Percentiles rank a stretch among this genome's conserved stretches.
phyloP scores from a whole-genome alignment of 169 alveolate genomes.

The Eimeria acervulina region DNA sequence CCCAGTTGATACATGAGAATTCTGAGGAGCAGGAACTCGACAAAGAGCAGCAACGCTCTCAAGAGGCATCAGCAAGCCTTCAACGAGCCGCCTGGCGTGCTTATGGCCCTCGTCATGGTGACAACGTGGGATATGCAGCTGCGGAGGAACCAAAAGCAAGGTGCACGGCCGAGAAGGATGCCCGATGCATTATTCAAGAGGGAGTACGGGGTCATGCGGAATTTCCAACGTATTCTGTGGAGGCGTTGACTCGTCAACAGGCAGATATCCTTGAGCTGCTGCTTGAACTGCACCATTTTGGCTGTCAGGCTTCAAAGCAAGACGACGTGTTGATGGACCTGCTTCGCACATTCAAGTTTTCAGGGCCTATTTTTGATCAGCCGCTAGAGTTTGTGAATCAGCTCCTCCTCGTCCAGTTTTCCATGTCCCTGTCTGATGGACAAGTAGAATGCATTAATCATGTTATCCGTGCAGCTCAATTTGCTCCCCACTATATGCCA shows the following conservation, averaged over 20 bases:
- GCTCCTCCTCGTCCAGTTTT: not conserved
- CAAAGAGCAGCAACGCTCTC: not conserved
- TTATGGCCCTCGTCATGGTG: not conserved
- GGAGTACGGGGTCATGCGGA: not conserved
- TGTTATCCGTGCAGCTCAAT: not conserved
- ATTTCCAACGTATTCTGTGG: not conserved
- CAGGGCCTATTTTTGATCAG: not conserved
- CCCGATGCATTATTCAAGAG: not conserved
- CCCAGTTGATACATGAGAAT: not conserved
- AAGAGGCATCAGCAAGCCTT: not conserved
- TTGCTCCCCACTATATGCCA: not conserved
- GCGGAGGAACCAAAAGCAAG: not conserved
- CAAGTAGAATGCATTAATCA: not conserved
- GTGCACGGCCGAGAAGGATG: not conserved
- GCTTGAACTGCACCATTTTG: slow-evolving; percentile 28
- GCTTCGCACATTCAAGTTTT: not conserved
- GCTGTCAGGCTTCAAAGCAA: slow-evolving; percentile 3
- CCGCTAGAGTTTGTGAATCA: not conserved
- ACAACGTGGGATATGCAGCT: not conserved
- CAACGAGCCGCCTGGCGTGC: not conserved
- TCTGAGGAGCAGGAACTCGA: not conserved
- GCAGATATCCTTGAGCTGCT: not conserved
- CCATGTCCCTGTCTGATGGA: not conserved
- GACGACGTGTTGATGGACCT: not conserved
- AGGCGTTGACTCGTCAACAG: not conserved